A percentile compares a stretch with the other conserved stretches of the same genome.
These are phyloP conservation scores for Fusarium odoratissimum DNA, from an alignment of 2,329 filamentous ascomycete genomes.

Conservation along the genomic window DNA sequence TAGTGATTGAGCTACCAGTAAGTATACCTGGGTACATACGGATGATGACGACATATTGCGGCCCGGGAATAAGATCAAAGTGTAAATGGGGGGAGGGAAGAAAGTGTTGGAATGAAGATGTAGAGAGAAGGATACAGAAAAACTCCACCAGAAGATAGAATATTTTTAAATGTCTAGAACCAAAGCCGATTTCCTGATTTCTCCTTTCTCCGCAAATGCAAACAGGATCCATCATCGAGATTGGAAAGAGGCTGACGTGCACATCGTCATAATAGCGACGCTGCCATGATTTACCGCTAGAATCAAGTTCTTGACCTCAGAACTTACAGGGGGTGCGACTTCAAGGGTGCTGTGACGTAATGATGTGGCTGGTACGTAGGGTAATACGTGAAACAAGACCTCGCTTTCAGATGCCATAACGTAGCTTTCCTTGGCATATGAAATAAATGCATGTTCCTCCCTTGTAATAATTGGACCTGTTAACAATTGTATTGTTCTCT, in stretches of 20 bases:
- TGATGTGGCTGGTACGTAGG: not conserved
- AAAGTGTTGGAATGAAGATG: slow-evolving; percentile 2
- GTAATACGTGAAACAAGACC: not conserved
- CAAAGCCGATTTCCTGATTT: slow-evolving; percentile 13
- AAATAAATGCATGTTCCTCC: not conserved
- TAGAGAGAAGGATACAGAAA: slow-evolving; percentile 28
- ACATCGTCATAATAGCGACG: slow-evolving; percentile 34
- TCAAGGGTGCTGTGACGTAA: slow-evolving; percentile 16
- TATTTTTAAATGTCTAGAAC: slow-evolving; percentile 17
- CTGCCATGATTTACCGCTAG: slow-evolving; percentile 23
- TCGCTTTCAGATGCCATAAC: not conserved
- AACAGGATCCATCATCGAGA: slow-evolving; percentile 22
- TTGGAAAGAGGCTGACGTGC: slow-evolving; percentile 27
- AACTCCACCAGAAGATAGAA: slow-evolving; percentile 15
- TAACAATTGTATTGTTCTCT: not conserved
- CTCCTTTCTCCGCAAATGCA: not conserved
- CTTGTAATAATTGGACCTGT: not conserved
- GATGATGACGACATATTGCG: slow-evolving; percentile 31
- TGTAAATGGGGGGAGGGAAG: not conserved
- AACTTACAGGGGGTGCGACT: not conserved
- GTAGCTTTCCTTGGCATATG: not conserved
- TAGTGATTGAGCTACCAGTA: not conserved
- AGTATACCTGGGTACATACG: slow-evolving; percentile 1
- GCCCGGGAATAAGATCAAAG: slow-evolving; percentile 7
- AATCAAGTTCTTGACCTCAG: slow-evolving; percentile 15